phyloP scores from a whole-genome alignment of 345 rosid genomes.

The Citrus hindsii region DNA sequence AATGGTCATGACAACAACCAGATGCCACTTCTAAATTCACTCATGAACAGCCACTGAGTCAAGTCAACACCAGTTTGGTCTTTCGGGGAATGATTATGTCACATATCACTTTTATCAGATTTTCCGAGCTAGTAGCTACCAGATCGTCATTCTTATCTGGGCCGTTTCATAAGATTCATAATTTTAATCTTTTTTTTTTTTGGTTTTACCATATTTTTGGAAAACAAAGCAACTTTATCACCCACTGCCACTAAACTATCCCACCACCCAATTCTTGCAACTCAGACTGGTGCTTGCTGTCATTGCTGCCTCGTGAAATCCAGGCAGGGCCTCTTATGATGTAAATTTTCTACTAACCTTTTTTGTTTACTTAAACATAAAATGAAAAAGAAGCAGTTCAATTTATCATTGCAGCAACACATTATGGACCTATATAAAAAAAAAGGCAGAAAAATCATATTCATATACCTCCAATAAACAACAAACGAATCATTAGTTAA shows the following conservation, averaged over 20 bases:
- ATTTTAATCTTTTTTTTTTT: too few species aligned
- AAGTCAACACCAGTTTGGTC: neutral
- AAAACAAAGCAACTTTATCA: neutral
- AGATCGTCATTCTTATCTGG: neutral
- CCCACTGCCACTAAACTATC: neutral
- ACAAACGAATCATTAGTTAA: constrained; percentile 24
- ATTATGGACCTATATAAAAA: too few species aligned
- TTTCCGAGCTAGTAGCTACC: neutral
- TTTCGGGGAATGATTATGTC: neutral
- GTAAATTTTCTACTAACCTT: neutral
- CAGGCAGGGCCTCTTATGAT: neutral
- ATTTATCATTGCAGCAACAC: constrained; percentile 15
- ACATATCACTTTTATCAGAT: neutral
- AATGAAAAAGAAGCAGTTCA: neutral
- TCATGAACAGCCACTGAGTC: neutral
- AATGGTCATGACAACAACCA: neutral
- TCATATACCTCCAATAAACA: constrained; percentile 20
- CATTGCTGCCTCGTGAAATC: neutral
- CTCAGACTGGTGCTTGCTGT: neutral
- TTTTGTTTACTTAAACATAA: neutral
- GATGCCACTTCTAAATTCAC: neutral
- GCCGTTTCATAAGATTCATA: neutral
- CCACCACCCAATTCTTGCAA: neutral
- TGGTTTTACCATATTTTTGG: neutral
- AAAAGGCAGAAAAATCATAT: neutral